Conservation (phyloP, 1,139 yeast species). For the Taphrina populina region DNA sequence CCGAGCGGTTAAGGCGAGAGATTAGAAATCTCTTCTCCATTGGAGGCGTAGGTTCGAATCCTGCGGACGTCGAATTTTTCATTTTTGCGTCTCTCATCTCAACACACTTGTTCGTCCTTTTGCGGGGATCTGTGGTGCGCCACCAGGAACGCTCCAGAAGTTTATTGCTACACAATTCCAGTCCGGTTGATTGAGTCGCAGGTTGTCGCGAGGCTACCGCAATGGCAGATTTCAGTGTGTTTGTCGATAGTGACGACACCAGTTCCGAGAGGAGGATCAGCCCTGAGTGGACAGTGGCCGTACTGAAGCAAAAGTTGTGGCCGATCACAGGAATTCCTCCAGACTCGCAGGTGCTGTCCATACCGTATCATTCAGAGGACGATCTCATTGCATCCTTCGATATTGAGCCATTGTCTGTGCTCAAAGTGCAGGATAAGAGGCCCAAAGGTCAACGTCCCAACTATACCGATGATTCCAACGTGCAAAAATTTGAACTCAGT, state of each 20-base stretch:
- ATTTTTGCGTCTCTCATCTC: no score
- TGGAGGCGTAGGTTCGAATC: slow-evolving; percentile 41
- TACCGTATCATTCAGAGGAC: slow-evolving; percentile 37
- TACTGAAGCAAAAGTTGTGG: slow-evolving; percentile 62
- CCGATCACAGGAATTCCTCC: slow-evolving; percentile 78
- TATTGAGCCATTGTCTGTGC: slow-evolving; percentile 35
- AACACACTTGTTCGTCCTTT: no score
- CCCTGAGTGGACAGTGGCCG: slow-evolving; percentile 59
- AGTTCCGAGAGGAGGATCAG: slow-evolving; percentile 66
- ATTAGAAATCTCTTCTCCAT: slow-evolving; percentile 40
- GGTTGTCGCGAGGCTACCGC: no score
- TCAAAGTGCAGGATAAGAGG: slow-evolving; percentile 46
- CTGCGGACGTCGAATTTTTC: slow-evolving; percentile 39
- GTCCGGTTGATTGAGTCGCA: no score
- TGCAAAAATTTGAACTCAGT: slow-evolving; percentile 54
- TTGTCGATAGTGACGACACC: slow-evolving; percentile 37
- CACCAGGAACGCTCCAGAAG: no score
- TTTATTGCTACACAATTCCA: no score
- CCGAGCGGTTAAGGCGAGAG: slow-evolving; percentile 41
- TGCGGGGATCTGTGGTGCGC: no score
- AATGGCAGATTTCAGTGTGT: slow-evolving; percentile 38
- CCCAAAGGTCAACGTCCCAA: slow-evolving; percentile 45
- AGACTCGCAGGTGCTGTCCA: slow-evolving; percentile 52
- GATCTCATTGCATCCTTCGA: slow-evolving; percentile 30
- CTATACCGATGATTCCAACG: slow-evolving; percentile 46